Percentiles rank a stretch among this genome's conserved stretches.
These are phyloP conservation scores for Leptomonas seymouri DNA, from an alignment of 208 protist species.

Conservation along the genomic window DNA sequence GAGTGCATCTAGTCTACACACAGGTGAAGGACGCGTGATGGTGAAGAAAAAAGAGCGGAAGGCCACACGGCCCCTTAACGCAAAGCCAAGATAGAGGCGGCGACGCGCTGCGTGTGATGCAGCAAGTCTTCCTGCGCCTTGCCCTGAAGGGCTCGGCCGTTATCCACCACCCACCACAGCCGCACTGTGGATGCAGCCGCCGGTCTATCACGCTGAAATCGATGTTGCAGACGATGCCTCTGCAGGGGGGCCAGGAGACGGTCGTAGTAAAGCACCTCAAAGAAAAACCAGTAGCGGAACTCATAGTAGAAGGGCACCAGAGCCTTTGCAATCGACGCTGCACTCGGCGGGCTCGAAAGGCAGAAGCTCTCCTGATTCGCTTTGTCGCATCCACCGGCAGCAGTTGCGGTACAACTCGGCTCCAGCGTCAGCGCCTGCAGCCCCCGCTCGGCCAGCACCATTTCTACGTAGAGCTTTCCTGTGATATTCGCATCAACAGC, in stretches of 20 bases:
- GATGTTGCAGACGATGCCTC: constrained; percentile 19
- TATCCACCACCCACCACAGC: constrained; percentile 20
- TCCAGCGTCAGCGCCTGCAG: constrained; percentile 3
- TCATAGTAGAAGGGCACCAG: constrained; percentile 47
- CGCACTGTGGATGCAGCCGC: background rate
- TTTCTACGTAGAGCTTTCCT: constrained; percentile 13
- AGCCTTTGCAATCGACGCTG: background rate
- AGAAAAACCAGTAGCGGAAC: constrained; percentile 79
- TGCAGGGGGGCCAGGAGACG: constrained; percentile 33
- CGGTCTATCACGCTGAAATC: background rate
- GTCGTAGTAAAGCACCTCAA: constrained; percentile 67
- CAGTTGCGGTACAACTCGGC: background rate
- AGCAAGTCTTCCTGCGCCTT: background rate
- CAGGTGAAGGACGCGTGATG: background rate
- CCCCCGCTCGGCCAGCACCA: constrained; percentile 7
- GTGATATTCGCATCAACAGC: background rate
- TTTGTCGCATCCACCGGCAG: background rate
- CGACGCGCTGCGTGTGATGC: background rate
- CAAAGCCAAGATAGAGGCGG: background rate
- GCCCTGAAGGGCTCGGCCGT: background rate
- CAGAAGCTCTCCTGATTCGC: background rate
- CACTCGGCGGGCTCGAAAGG: background rate
- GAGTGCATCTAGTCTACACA: no score
- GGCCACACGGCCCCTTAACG: background rate
- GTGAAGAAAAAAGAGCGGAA: background rate